These are phyloP conservation scores for Platanus orientalis DNA, from an alignment of 164 flowering plant genomes.

Conservation along the genomic window DNA sequence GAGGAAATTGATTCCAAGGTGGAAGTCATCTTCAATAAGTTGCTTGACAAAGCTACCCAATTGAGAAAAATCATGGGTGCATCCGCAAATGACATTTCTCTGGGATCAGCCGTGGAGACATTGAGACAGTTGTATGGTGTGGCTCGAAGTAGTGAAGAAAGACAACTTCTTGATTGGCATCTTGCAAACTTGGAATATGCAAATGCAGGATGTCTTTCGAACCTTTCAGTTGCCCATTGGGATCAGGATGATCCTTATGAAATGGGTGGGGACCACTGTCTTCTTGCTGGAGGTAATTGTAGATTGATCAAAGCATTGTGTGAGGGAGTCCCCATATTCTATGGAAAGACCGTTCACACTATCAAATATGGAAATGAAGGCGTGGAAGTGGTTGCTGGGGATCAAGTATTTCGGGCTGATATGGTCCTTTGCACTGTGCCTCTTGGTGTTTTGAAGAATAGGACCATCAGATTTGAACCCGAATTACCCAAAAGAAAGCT, in stretches of 20 bases:
- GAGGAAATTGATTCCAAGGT: conserved; percentile 58
- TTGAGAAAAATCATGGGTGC: conserved; percentile 66
- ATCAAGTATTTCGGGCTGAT: conserved; percentile 76
- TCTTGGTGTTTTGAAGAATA: conserved; percentile 81
- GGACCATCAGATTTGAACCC: conserved; percentile 66
- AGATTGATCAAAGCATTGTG: conserved; percentile 69
- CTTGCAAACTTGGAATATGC: conserved; percentile 96
- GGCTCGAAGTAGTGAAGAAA: conserved; percentile 56
- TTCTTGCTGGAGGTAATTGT: conserved; percentile 91
- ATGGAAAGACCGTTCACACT: conserved; percentile 59
- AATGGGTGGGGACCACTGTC: conserved; percentile 98
- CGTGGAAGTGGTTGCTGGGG: conserved; percentile 70
- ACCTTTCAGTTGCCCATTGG: conserved; percentile 87
- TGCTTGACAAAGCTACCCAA: conserved; percentile 73
- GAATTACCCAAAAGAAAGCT: conserved; percentile 76
- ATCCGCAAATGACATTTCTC: conserved; percentile 53
- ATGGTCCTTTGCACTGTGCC: conserved; percentile 90
- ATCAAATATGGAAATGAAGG: conserved; percentile 71
- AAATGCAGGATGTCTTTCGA: conserved; percentile 84
- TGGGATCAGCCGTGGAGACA: conserved; percentile 75
- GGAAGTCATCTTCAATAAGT: conserved; percentile 66
- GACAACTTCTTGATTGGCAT: conserved; percentile 90
- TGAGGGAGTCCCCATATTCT: conserved; percentile 69
- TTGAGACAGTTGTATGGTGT: conserved; percentile 65
- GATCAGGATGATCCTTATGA: conserved; percentile 99